Evolutionary conservation across 306 rosid species (phyloP).

Genomic region (Cotoneaster glaucophyllus): DNA sequence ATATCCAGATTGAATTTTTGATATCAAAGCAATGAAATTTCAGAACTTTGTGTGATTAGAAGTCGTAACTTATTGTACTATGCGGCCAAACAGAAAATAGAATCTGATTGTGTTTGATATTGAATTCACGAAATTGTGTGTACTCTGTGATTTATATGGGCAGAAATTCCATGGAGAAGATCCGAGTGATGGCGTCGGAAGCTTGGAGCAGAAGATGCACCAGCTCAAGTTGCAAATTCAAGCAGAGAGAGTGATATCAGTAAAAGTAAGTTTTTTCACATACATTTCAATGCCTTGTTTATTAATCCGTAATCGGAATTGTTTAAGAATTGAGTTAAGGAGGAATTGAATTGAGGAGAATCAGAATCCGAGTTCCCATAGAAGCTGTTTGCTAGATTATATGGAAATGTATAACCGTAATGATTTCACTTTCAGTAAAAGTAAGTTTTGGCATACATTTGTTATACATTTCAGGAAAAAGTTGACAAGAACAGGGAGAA

Average conservation of each 20-base stretch:
- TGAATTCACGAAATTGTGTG: background rate
- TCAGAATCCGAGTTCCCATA: background rate
- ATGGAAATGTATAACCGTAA: background rate
- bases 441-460: constrained; percentile 27
- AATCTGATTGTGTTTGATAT: background rate
- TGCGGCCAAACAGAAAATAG: background rate
- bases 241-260: constrained; percentile 47
- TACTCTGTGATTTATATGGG: background rate
- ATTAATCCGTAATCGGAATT: background rate
- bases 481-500: constrained; percentile 56
- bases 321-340: background rate
- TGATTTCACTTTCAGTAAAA: constrained; percentile 21
- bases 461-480: constrained; percentile 42
- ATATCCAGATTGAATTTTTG: background rate
- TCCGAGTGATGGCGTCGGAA: constrained; percentile 30
- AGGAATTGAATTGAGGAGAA: background rate
- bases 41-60: background rate
- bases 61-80: background rate
- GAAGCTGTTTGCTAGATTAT: background rate
- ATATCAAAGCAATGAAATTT: constrained; percentile 8
- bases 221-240: constrained; percentile 72
- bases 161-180: constrained; percentile 43
- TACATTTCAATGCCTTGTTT: background rate
- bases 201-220: constrained; percentile 57
- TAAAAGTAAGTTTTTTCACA: constrained; percentile 39